Conservation (phyloP, 2,329 filamentous ascomycete genomes). For the Exophiala xenobiotica region DNA sequence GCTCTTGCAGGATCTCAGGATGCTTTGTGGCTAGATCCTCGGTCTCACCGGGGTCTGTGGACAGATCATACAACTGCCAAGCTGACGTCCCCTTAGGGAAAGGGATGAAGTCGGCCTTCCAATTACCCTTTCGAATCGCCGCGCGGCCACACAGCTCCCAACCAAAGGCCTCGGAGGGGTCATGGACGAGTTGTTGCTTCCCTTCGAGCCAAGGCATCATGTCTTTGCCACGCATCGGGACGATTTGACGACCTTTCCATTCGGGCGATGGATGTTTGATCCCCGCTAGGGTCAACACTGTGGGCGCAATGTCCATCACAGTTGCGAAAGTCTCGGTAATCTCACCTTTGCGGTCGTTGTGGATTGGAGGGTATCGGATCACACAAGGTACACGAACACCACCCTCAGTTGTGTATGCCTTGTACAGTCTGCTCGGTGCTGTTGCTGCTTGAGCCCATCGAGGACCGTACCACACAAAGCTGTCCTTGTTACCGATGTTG, state of each 20-base stretch:
- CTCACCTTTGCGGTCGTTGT: conserved; percentile 19
- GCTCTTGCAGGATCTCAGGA: conserved; percentile 46
- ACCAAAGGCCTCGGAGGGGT: conserved; percentile 53
- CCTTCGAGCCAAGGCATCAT: conserved; percentile 47
- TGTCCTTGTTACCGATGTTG: conserved; percentile 48
- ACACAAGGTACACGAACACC: conserved; percentile 40
- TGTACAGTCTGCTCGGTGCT: conserved; percentile 40
- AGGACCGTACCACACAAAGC: conserved; percentile 53
- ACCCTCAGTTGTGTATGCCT: conserved; percentile 39
- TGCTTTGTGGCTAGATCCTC: conserved; percentile 45
- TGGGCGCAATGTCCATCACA: conserved; percentile 54
- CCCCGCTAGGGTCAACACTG: conserved; percentile 44
- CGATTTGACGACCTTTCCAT: conserved; percentile 52
- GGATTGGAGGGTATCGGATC: conserved; percentile 33
- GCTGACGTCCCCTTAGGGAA: conserved; percentile 55
- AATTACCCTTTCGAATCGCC: conserved; percentile 57
- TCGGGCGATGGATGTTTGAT: conserved; percentile 53
- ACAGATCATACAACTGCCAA: conserved; percentile 59
- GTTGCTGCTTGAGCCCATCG: conserved; percentile 51
- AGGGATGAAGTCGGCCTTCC: conserved; percentile 59
- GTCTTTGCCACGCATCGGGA: conserved; percentile 51
- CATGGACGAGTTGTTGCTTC: conserved; percentile 45
- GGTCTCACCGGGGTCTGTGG: conserved; percentile 53
- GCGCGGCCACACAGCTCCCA: conserved; percentile 58
- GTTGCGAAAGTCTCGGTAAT: conserved; percentile 43